These are phyloP conservation scores for Aspergillus phoenicis DNA, from an alignment of 2,329 filamentous ascomycete species.

Conservation along the genomic window DNA sequence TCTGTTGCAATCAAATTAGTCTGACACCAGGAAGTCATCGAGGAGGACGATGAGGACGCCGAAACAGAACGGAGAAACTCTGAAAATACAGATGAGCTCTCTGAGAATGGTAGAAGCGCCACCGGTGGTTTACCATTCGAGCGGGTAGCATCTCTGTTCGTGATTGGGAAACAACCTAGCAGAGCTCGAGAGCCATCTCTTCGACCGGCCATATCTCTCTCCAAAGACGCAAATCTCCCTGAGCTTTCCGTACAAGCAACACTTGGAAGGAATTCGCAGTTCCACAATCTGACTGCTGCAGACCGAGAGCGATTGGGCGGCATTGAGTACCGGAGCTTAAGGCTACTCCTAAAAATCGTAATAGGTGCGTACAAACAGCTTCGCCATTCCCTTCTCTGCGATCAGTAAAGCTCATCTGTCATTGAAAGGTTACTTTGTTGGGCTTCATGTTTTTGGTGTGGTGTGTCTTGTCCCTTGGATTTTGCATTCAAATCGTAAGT, in stretches of 20 bases:
- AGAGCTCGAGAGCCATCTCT: constrained; percentile 16
- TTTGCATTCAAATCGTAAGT: constrained; percentile 43
- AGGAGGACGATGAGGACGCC: background rate
- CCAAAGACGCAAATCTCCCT: constrained; percentile 37
- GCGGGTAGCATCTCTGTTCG: constrained; percentile 9
- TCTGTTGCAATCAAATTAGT: background rate
- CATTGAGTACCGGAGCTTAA: constrained; percentile 56
- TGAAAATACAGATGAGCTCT: background rate
- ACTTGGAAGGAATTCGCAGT: constrained; percentile 52
- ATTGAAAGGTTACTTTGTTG: constrained; percentile 47
- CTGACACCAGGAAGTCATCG: background rate
- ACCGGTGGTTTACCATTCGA: background rate
- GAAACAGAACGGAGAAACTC: constrained; percentile 13
- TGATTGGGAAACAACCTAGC: constrained; percentile 15
- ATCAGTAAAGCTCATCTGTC: background rate
- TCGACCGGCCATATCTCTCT: constrained; percentile 20
- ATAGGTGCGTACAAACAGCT: constrained; percentile 31
- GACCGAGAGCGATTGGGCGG: constrained; percentile 54
- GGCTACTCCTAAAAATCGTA: constrained; percentile 53
- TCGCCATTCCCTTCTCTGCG: background rate
- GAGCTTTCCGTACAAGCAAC: constrained; percentile 48
- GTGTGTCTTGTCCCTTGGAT: constrained; percentile 55
- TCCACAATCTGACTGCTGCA: constrained; percentile 46
- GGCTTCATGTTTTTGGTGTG: constrained; percentile 52
- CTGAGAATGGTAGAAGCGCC: background rate